These are phyloP conservation scores for Xylaria intraflava DNA, from an alignment of 495 filamentous ascomycete genomes.

Conservation along the genomic window DNA sequence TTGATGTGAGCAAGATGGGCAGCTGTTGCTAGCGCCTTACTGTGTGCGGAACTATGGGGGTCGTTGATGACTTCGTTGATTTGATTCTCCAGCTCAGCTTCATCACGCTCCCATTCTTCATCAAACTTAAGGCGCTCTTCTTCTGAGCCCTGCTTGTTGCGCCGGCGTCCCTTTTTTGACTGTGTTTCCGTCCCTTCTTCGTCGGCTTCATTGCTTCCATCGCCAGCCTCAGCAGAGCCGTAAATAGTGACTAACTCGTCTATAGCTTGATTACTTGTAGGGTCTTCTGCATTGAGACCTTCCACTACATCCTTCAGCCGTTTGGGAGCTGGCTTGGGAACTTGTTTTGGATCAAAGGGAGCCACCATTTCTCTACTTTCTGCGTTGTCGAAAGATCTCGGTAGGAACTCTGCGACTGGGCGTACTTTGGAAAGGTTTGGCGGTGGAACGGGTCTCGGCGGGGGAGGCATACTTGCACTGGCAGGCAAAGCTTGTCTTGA, in stretches of 20 bases:
- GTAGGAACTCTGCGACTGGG: conserved; percentile 24
- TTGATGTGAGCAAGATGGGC: conserved; percentile 31
- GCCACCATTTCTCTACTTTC: conserved; percentile 20
- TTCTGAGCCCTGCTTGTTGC: conserved; percentile 16
- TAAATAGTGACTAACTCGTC: conserved; percentile 23
- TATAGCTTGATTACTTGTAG: conserved; percentile 25
- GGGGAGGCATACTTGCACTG: conserved; percentile 18
- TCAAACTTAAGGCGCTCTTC: conserved; percentile 29
- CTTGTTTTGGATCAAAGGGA: conserved; percentile 21
- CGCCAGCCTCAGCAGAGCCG: conserved; percentile 5
- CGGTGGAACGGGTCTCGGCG: conserved; percentile 13
- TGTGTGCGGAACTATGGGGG: conserved; percentile 41
- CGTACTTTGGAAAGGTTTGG: conserved; percentile 23
- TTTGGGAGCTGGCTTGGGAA: conserved; percentile 18
- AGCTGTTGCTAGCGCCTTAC: conserved; percentile 38
- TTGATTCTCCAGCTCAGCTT: conserved; percentile 42
- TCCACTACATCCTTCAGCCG: conserved; percentile 16
- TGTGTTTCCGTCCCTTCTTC: conserved; percentile 16
- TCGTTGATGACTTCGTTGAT: conserved; percentile 44
- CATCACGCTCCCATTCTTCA: conserved; percentile 43
- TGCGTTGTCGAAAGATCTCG: conserved; percentile 18
- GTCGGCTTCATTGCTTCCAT: conserved; percentile 6
- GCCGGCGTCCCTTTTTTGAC: conserved; percentile 10
- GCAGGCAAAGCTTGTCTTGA: conserved; percentile 8
- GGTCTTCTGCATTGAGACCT: conserved; percentile 31